Conservation (phyloP, 352 stramenopile species). For the Aphanomyces stellatus region DNA sequence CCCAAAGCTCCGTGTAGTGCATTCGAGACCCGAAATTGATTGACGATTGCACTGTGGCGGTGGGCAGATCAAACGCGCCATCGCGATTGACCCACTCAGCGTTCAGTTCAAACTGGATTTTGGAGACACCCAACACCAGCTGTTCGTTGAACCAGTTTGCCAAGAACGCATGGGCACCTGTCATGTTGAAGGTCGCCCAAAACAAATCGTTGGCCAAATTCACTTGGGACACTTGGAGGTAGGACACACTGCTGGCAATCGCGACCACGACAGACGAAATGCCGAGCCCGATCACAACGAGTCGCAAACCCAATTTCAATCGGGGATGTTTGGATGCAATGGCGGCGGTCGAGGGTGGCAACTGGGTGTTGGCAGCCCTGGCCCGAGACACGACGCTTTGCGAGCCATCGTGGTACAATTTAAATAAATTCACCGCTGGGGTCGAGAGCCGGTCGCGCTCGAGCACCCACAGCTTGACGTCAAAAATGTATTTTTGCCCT, state of each 20-base stretch:
- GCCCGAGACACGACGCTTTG: too few species aligned
- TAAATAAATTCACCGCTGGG: too few species aligned
- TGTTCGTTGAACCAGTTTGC: slow-evolving; percentile 1
- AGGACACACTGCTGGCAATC: not conserved
- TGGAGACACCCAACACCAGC: not conserved
- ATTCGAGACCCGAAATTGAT: not conserved
- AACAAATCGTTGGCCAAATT: slow-evolving; percentile 5
- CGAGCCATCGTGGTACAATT: too few species aligned
- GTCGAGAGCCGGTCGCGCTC: too few species aligned
- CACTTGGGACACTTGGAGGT: not conserved
- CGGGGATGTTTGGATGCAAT: not conserved
- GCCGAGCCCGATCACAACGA: too few species aligned
- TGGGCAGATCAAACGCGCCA: not conserved
- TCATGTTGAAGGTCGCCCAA: slow-evolving; percentile 6
- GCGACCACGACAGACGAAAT: not conserved
- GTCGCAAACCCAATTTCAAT: too few species aligned
- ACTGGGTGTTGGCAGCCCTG: too few species aligned
- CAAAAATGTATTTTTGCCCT: not conserved
- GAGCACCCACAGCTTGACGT: not conserved
- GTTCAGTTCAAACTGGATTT: not conserved
- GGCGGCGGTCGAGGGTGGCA: not conserved
- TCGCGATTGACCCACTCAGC: not conserved
- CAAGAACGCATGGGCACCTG: not conserved
- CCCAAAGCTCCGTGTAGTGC: not conserved
- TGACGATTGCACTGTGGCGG: not conserved